Base-by-base conservation (phyloP, 1,284 basidiomycete species). In the Tremellales sp. region DNA sequence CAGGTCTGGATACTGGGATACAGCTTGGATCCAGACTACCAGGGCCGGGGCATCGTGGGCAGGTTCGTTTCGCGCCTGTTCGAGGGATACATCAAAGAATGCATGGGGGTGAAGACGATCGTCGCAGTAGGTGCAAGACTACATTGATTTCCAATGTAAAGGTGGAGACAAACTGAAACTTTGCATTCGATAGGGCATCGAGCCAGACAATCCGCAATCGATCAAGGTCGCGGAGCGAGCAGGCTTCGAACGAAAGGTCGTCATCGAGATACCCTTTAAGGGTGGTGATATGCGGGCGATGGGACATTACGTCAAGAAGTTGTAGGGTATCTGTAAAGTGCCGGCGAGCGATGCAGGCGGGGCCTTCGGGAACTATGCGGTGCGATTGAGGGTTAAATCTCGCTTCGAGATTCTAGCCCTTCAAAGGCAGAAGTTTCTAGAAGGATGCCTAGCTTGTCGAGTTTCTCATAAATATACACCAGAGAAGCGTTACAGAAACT, bases 1-100 rank as follows among this genome's bases (percentile, higher is more conserved):
- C 51, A 53, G 29, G 32, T n/a, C 5, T 57, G 50, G 50, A 33
- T 38, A n/a, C 27, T 58, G 16, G 56, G 56, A 9, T 58, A 55
- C 48, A 50, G 48, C 4, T 34, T 53, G 35, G 51, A 52, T 29
- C 48, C 48, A 7, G 48, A 31, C 13, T 40, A 27, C 18, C 35
- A 45, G 18, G 56, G 56, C 22, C 34, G 28, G 18, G 56, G 56
- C 5, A 24, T 58, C 46, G 48, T 48, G 53, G 36, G 24, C 33
- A 48, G 48, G 27, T 26, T 40, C 3, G 16, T 55, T 10, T 43
- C 14, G n/a, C 34, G 33, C 24, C 26, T 48, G 6, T 25, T 58
- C 28, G 43, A 48, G 14, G 42, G 39, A 8, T 58, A 31, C 29
- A 44, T 45, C 1, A 22, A 24, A 18, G 33, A 34, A 19, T 51